Evolutionary conservation across 2,329 filamentous ascomycete genomes (phyloP), one percentile per base, ranked within the genome.

Genomic region (Raffaelea deltoideospora): DNA sequence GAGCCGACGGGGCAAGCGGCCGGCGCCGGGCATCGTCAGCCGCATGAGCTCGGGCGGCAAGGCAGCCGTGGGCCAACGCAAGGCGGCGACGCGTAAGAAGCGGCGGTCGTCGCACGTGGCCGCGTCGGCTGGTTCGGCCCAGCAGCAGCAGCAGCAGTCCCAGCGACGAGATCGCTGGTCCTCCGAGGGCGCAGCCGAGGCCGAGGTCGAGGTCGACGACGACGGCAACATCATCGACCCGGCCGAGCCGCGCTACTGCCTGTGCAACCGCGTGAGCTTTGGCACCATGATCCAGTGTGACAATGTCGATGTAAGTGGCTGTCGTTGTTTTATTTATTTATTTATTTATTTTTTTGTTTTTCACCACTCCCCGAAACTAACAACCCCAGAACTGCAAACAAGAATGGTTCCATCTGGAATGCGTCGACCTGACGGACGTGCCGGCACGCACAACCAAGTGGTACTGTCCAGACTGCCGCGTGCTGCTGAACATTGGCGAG

Each of bases 261-360:
- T 79, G 37, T 90, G 83, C 55, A 79, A 83, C 47, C 66, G 82
- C 40, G 79, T 90, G 37, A 85, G 79, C 53, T 87, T 78, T 51
- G 83, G 83, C 37, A 76, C 69, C 17, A 90, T 90, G 83, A 83
- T 90, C 52, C 72, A 74, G 42, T 90, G 83, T 56, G 82, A 88
- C 50, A 85, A 85, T 48, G 63, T 72, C 31, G 77, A 83, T 56
- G 78, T 82, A 60, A 71, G 74, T 60, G n/a, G 23, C 13, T 10
- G 17, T 17, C 23, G 20, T 6, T 6, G 15, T 18, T 3, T 14
- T 26, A 14, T 13, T 10, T 30, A 7, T 33, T 11, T n/a, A n/a
- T n/a, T n/a, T n/a, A n/a, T n/a, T n/a, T n/a, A n/a, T n/a, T n/a
- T n/a, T n/a, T n/a, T n/a, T n/a, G n/a, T n/a, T n/a, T n/a, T n/a